Evolutionary conservation across 257 asterid genomes (phyloP).

Genomic region (Thymus mandschuricus): DNA sequence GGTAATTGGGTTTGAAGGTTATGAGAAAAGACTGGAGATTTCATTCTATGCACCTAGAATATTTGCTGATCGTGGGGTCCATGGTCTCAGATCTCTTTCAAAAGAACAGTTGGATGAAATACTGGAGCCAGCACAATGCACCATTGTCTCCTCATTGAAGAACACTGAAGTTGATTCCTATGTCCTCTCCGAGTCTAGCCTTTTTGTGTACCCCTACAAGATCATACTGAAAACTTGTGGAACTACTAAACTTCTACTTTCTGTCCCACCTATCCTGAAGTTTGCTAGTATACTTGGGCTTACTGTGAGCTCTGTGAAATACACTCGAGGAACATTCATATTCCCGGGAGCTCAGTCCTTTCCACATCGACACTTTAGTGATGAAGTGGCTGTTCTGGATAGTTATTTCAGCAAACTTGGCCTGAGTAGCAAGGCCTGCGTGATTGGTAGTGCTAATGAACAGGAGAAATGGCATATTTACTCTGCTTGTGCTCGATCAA

Average conservation of each 20-base stretch:
- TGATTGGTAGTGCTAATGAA: slow-evolving; percentile 37
- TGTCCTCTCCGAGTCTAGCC: slow-evolving; percentile 68
- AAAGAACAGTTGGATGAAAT: slow-evolving; percentile 43
- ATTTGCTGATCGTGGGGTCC: slow-evolving; percentile 27
- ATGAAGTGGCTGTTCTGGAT: slow-evolving; percentile 43
- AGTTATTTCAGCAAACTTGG: slow-evolving; percentile 33
- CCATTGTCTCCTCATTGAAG: slow-evolving; percentile 37
- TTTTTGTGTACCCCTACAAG: slow-evolving; percentile 57
- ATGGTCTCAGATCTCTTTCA: slow-evolving; percentile 43
- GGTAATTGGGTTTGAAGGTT: slow-evolving; percentile 52
- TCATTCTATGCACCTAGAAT: slow-evolving; percentile 34
- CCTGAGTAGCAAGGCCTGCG: slow-evolving; percentile 37
- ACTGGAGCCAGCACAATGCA: slow-evolving; percentile 44
- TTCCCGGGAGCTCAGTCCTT: slow-evolving; percentile 45
- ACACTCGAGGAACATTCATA: slow-evolving; percentile 48
- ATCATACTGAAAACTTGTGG: slow-evolving; percentile 38
- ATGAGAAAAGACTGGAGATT: slow-evolving; percentile 59
- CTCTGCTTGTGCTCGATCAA: slow-evolving; percentile 45
- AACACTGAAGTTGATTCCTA: slow-evolving; percentile 48
- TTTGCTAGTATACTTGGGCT: slow-evolving; percentile 28
- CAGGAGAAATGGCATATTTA: slow-evolving; percentile 59
- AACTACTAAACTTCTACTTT: slow-evolving; percentile 19
- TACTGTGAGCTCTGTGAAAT: slow-evolving; percentile 48
- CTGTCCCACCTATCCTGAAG: slow-evolving; percentile 18
- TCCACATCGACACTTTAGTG: slow-evolving; percentile 45